Conservation (phyloP, 108 stramenopile species). For the Skeletonema potamos region DNA sequence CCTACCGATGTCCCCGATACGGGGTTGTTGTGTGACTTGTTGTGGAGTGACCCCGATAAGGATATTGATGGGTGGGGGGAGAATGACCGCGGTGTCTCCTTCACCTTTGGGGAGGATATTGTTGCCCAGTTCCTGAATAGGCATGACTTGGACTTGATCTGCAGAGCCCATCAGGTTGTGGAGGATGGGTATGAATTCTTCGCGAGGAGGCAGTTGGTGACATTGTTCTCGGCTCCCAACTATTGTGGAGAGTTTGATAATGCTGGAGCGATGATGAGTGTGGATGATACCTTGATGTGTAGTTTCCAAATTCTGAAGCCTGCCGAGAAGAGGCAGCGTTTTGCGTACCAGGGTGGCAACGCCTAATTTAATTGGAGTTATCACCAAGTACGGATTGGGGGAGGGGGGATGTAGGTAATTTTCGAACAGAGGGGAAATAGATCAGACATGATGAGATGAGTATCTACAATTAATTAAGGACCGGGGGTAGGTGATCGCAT, state of each 20-base stretch:
- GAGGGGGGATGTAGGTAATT: background rate
- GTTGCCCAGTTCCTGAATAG: slow-evolving; percentile 95
- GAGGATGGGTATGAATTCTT: slow-evolving; percentile 99
- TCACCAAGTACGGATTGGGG: background rate
- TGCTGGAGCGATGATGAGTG: slow-evolving; percentile 99
- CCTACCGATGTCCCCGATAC: slow-evolving; percentile 99
- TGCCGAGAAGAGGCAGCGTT: slow-evolving; percentile 97
- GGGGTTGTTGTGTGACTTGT: slow-evolving; percentile 97
- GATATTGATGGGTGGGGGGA: slow-evolving; percentile 99
- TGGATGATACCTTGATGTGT: slow-evolving; percentile 99
- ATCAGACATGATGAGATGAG: background rate
- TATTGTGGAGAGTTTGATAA: slow-evolving; percentile 99
- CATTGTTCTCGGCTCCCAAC: slow-evolving; percentile 98
- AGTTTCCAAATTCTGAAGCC: slow-evolving; percentile 99
- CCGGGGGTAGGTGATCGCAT: background rate
- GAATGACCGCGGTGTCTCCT: slow-evolving; percentile 99
- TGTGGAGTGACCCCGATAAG: slow-evolving; percentile 99
- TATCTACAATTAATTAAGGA: background rate
- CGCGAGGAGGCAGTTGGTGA: slow-evolving; percentile 97
- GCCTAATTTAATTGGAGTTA: slow-evolving; percentile 1
- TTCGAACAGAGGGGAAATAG: background rate
- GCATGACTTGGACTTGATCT: slow-evolving; percentile 99
- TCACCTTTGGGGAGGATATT: slow-evolving; percentile 99
- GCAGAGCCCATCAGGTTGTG: slow-evolving; percentile 99
- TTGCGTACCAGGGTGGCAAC: slow-evolving; percentile 83